phyloP scores from a whole-genome alignment of 139 green algal genomes.

The Asterochloris sp. region DNA sequence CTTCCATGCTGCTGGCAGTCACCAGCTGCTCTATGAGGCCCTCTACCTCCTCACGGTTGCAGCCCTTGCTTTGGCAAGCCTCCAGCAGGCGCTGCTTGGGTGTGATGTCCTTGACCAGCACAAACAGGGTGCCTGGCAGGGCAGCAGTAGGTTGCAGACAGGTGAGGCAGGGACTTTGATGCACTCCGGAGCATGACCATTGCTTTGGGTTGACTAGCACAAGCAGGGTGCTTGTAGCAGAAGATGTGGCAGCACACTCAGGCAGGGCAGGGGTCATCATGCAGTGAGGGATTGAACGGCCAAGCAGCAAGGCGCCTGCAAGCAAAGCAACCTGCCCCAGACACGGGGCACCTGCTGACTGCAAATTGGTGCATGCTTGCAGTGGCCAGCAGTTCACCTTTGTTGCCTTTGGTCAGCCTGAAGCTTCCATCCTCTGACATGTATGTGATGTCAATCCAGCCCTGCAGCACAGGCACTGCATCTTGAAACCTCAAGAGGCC shows the following conservation, averaged over 20 bases:
- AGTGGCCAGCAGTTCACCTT: constrained; percentile 30
- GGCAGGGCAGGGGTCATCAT: too few relatives aligned
- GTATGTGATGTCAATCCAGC: constrained; percentile 88
- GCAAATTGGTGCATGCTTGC: too few relatives aligned
- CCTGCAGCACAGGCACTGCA: constrained; percentile 34
- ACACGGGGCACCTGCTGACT: too few relatives aligned
- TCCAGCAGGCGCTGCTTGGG: constrained; percentile 47
- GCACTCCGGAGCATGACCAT: too few relatives aligned
- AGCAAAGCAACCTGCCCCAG: too few relatives aligned
- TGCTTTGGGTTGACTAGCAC: too few relatives aligned
- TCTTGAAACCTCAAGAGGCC: neutral
- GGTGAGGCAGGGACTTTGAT: too few relatives aligned
- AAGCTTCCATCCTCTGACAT: constrained; percentile 57
- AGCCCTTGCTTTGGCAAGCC: constrained; percentile 21
- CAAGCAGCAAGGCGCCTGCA: too few relatives aligned
- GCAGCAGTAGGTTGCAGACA: too few relatives aligned
- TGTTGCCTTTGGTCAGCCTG: constrained; percentile 81
- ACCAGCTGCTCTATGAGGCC: constrained; percentile 22
- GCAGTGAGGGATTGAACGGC: too few relatives aligned
- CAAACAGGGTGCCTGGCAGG: constrained; percentile 55
- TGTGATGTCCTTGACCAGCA: constrained; percentile 48
- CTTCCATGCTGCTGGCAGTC: neutral
- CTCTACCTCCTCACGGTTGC: constrained; percentile 33
- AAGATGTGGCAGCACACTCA: too few relatives aligned
- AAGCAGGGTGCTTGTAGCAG: too few relatives aligned